Evolutionary conservation across 306 rosid species (phyloP), one percentile per base, ranked within the genome.

Genomic region (Quercus gilva): DNA sequence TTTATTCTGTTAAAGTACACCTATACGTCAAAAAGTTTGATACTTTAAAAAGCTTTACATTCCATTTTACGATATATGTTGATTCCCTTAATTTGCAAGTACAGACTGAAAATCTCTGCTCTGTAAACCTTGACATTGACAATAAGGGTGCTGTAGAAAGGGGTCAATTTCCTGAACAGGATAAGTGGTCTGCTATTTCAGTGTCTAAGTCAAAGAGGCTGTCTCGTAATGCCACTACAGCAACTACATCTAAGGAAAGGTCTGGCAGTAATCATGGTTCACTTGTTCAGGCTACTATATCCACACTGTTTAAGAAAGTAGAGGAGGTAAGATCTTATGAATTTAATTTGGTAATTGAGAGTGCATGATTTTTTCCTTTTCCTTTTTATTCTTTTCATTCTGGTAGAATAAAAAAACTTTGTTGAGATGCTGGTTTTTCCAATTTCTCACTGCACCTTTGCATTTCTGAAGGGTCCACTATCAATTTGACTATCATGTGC

Each of bases 291-390:
- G 76, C 97, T 77, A 91, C 99, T 37, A 83, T 92, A 75, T 89
- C 90, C 78, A 84, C 94, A 56, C 85, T 92, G 87, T 94, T 94
- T 90, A 87, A 92, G 87, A 92, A 90, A 88, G 95, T 77, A 76
- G 97, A 88, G 82, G 91, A 91, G 90, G 99, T 92, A 78, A 68
- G 70, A 57, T 53, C 76, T 74, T 81, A 29, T 6, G 61, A 33
- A 37, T 68, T 80, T 76, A 31, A 73, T 18, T 33, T 41, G 52
- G 64, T 71, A 65, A 45, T 41, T 55, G 6, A 5, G 63, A 19
- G 37, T 61, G 43, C 45, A 20, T 49, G 59, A 68, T 43, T 7
- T 52, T 60, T 35, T 41, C 45, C 45, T 41, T 12, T 60, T 25
- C 23, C 15, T 37, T 18, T 37, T 35, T 5, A 52, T 76, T 18